Evolutionary conservation across 305 asterid species (phyloP).

Genomic region (Rubia tinctorum): DNA sequence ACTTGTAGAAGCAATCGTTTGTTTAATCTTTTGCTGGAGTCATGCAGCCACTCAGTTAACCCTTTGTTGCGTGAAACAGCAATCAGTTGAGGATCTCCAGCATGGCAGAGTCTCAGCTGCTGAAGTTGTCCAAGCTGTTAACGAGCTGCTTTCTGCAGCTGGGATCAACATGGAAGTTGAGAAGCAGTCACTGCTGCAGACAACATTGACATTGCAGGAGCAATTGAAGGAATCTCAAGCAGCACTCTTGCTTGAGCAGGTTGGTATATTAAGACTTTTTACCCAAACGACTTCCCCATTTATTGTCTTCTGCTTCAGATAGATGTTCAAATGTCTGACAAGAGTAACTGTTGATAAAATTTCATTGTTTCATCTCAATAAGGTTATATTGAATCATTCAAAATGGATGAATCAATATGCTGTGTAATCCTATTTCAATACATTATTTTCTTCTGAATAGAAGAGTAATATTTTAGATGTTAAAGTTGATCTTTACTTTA

Average conservation of each 20-base stretch:
- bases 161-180: constrained; percentile 78
- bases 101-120: constrained; percentile 82
- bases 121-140: constrained; percentile 93
- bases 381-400: not conserved
- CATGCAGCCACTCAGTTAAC: not conserved
- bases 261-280: constrained; percentile 21
- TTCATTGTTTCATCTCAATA: not conserved
- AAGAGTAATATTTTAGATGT: not conserved
- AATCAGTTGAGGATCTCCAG: constrained; percentile 68
- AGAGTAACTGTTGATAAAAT: not conserved
- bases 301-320: not conserved
- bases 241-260: constrained; percentile 94
- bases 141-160: constrained; percentile 96
- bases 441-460: not conserved
- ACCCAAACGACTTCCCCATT: not conserved
- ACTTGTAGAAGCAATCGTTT: not conserved
- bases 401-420: not conserved
- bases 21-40: not conserved
- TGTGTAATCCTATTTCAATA: not conserved
- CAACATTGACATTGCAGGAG: constrained; percentile 73
- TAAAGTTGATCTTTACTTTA: too few relatives aligned
- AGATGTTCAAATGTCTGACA: not conserved
- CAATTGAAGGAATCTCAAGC: constrained; percentile 92
- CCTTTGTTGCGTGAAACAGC: constrained; percentile 31
- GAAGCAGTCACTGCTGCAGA: constrained; percentile 71